Evolutionary conservation across 192 early-diverging fungal genomes (phyloP), one percentile per base, ranked within the genome.

Genomic region (Anaeromyces robustus): DNA sequence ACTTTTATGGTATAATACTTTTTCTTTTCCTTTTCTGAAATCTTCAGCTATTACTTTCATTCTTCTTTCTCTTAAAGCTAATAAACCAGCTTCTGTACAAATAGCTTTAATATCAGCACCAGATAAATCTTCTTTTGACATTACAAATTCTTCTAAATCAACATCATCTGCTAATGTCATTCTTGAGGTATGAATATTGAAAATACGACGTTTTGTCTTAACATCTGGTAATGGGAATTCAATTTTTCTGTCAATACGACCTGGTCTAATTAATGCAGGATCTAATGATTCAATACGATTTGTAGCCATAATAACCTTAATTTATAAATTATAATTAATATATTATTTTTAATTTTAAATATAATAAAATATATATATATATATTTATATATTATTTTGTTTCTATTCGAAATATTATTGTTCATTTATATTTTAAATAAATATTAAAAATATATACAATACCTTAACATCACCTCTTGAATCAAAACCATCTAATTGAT

Each of bases 81-180:
- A 86, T 83, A 99, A 88, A 78, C 98, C 98, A n/a, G 98, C 92
- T 85, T 99, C 98, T 12, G 98, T 98, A 88, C 98, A 99, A 81
- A 99, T 95, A 79, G 98, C 98, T 88, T 99, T 99, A 82, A 99
- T 96, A 86, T 99, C 98, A 29, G 98, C 98, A 78, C 98, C 98
- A 78, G 94, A 95, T 68, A 99, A 88, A 84, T 99, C 98, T 87
- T 99, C 98, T 87, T 99, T 99, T 16, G 96, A 94, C 96, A 97
- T 98, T 79, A 99, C 95, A 90, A 98, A 97, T 83, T 99, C 97
- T 81, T 99, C 97, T 84, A 99, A 83, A 84, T 99, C 96, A 12
- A 99, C 97, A 86, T 99, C 97, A 30, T 93, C 94, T 4, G 96
- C 92, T 28, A 99, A 86, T 68, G 94, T 96, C 97, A 99, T 99